Evolutionary conservation across 768 basidiomycete species (phyloP).

Genomic region (Collybia mongolica): DNA sequence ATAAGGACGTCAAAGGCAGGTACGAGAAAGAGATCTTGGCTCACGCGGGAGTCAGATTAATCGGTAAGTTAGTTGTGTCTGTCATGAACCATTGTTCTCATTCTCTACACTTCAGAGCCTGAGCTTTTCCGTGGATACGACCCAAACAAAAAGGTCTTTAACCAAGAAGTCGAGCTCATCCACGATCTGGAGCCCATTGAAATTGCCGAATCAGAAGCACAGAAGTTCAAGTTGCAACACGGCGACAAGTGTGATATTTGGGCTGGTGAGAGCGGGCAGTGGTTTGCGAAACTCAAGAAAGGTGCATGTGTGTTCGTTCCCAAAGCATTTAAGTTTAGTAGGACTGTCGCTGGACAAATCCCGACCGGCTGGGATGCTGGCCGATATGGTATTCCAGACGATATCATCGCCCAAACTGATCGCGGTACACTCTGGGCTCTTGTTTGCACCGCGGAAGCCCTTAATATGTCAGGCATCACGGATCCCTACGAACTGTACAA

Average conservation of each 20-base stretch:
- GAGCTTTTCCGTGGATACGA: conserved; percentile 98
- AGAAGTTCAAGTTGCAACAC: conserved; percentile 95
- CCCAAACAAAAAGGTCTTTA: conserved; percentile 95
- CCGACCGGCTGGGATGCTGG: conserved; percentile 98
- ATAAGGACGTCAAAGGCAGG: conserved; percentile 92
- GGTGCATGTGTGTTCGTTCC: conserved; percentile 91
- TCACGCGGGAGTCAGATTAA: conserved; percentile 91
- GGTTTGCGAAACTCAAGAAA: conserved; percentile 99
- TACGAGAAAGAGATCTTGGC: conserved; percentile 93
- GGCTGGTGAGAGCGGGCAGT: conserved; percentile 89
- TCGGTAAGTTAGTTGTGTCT: conserved; percentile 55
- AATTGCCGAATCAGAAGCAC: conserved; percentile 85
- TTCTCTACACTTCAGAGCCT: conserved; percentile 60
- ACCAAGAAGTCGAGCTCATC: conserved; percentile 94
- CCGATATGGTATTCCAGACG: conserved; percentile 94
- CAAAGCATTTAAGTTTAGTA: conserved; percentile 93
- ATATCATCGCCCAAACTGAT: conserved; percentile 94
- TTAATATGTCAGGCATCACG: conserved; percentile 95
- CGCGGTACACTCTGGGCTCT: conserved; percentile 93
- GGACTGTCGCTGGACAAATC: conserved; percentile 92
- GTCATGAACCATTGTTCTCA: conserved; percentile 11
- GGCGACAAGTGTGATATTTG: conserved; percentile 96
- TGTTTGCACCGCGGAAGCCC: conserved; percentile 90
- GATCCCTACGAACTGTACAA: conserved; percentile 99
- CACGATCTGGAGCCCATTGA: conserved; percentile 98